Percentiles rank a stretch among this genome's conserved stretches.
Conservation (phyloP, 495 filamentous ascomycete species). For the Geopyxis carbonaria region DNA sequence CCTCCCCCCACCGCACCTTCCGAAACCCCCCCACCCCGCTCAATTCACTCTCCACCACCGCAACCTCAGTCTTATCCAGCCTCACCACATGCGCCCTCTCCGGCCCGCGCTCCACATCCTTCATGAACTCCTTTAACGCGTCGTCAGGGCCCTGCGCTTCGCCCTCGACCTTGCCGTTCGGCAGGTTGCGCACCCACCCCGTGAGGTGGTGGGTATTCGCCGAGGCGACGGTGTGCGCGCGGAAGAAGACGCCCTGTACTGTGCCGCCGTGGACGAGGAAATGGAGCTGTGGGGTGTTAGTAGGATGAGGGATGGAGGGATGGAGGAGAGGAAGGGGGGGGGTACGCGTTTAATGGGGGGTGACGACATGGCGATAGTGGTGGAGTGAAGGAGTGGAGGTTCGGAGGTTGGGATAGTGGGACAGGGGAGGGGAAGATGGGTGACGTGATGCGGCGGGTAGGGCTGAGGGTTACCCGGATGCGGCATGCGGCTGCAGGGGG, state of each 20-base stretch:
- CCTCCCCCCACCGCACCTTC: conserved; percentile 4
- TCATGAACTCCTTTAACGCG: background rate
- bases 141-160: conserved; percentile 5
- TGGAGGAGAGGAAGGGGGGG: background rate
- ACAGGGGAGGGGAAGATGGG: too few relatives aligned
- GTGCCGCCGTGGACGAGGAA: conserved; percentile 4
- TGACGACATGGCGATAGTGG: too few relatives aligned
- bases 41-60: conserved; percentile 4
- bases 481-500: too few relatives aligned
- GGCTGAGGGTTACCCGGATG: too few relatives aligned
- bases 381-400: background rate
- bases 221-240: conserved; percentile 3
- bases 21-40: conserved; percentile 2
- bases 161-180: conserved; percentile 1
- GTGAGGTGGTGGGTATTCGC: background rate
- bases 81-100: conserved; percentile 1
- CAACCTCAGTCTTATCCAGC: conserved; percentile 2
- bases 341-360: background rate
- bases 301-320: background rate
- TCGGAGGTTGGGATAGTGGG: background rate
- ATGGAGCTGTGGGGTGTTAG: conserved; percentile 5
- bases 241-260: conserved; percentile 7
- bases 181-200: conserved; percentile 7
- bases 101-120: conserved; percentile 2
- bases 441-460: too few relatives aligned